phyloP scores from a whole-genome alignment of 176 grass and related monocot genomes.

The Dendrocalamus sinicus region DNA sequence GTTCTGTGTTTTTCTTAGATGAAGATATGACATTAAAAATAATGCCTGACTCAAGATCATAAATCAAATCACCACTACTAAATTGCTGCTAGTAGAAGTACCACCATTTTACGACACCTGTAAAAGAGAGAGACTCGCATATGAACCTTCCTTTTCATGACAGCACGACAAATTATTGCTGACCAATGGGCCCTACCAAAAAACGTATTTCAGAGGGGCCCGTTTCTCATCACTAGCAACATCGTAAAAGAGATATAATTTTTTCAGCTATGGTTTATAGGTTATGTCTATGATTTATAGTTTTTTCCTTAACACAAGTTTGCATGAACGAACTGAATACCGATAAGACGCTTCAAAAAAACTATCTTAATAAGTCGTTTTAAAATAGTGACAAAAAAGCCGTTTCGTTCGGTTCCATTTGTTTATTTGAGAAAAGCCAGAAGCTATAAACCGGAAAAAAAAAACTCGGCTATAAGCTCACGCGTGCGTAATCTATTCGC shows the following conservation, averaged over 20 bases:
- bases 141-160: background rate
- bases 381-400: accelerated
- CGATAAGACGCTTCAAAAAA: too few relatives aligned
- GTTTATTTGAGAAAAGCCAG: too few relatives aligned
- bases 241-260: background rate
- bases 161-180: background rate
- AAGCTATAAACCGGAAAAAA: too few relatives aligned
- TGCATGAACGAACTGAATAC: accelerated
- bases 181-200: background rate
- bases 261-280: too few relatives aligned
- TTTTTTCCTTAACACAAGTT: too few relatives aligned
- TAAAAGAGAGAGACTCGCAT: background rate
- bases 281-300: too few relatives aligned
- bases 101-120: background rate
- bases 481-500: background rate
- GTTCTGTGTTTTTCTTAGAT: background rate
- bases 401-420: too few relatives aligned
- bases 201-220: background rate
- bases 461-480: too few relatives aligned
- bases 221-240: background rate
- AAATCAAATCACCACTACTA: background rate
- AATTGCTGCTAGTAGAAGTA: background rate
- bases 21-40: background rate
- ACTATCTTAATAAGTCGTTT: too few relatives aligned
- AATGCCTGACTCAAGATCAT: background rate